Evolutionary conservation across 371 early-diverging fungal genomes (phyloP), one percentile per base, ranked within the genome.

Genomic region (Actinomortierella wolfii): DNA sequence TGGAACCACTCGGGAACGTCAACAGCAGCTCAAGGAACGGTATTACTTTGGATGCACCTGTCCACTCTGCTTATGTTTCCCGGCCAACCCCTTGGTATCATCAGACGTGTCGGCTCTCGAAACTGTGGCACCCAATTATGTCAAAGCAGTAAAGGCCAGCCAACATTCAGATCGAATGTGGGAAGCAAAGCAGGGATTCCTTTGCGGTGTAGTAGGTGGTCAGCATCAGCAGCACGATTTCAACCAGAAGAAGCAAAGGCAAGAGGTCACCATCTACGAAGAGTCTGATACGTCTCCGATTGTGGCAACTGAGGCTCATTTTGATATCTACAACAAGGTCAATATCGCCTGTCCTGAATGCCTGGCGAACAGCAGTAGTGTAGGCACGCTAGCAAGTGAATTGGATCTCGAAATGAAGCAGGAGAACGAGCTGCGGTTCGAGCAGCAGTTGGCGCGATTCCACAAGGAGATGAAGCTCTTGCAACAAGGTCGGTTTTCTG

Each of bases 41-140:
- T 69, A 69, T 26, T 61, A 54, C 25, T 69, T 69, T 46, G 48
- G 57, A 9, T 69, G 70, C 49, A 46, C 49, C 0, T 69, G 70
- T 24, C 64, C 60, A 2, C 49, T 69, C 28, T 69, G 70, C 44
- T 56, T 50, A 34, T 69, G 49, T 51, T 64, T 47, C 28, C 70
- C 70, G 1, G 57, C 57, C 39, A 64, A 69, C 20, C 70, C 64
- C 1, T 53, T 69, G n/a, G 25, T 46, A 17, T 52, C 57, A 26
- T 46, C 60, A n/a, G 64, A 59, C 2, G 34, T 11, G 11, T 34
- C 34, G 7, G 34, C 7, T 34, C 34, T 34, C 34, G 34, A 34
- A 11, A 4, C 7, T 34, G 34, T 34, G 34, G 34, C 34, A 34
- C 34, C 34, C 34, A 34, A 34, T 11, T 34, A 34, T 11, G 34